Evolutionary conservation across 139 green algal species (phyloP).

Genomic region (Tetradesmus obliquus): DNA sequence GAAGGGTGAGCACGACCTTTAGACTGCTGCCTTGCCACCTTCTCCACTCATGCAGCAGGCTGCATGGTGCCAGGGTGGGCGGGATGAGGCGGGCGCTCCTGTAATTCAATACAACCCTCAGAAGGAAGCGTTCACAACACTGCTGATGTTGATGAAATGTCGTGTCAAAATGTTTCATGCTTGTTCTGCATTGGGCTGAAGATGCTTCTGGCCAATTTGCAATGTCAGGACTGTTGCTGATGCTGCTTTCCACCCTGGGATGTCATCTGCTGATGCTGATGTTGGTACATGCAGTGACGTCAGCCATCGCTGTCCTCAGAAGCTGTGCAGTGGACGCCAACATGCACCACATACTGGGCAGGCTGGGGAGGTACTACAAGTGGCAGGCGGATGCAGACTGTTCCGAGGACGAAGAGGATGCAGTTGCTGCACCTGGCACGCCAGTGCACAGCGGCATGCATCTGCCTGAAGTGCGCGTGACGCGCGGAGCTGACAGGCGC

Average conservation of each 20-base stretch:
- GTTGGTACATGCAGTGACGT: not conserved
- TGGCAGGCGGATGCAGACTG: not conserved
- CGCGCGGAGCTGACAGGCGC: not conserved
- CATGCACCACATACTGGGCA: not conserved
- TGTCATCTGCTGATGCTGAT: not conserved
- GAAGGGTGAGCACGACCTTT: not conserved
- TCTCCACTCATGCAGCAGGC: no score
- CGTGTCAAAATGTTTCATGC: no score
- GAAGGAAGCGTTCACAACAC: no score
- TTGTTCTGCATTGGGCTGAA: no score
- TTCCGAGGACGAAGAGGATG: not conserved
- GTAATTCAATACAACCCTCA: no score
- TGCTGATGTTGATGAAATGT: no score
- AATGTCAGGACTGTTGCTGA: not conserved
- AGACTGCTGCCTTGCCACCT: no score
- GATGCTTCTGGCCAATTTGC: no score
- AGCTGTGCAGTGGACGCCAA: not conserved
- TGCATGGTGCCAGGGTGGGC: no score
- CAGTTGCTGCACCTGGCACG: not conserved
- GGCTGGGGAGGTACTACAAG: not conserved
- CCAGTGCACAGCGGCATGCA: not conserved
- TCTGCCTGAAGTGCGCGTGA: not conserved
- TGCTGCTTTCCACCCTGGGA: not conserved
- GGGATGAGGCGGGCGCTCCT: no score
- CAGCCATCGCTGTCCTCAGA: not conserved